phyloP scores from a whole-genome alignment of 345 rosid species.

The Dipteronia sinensis region DNA sequence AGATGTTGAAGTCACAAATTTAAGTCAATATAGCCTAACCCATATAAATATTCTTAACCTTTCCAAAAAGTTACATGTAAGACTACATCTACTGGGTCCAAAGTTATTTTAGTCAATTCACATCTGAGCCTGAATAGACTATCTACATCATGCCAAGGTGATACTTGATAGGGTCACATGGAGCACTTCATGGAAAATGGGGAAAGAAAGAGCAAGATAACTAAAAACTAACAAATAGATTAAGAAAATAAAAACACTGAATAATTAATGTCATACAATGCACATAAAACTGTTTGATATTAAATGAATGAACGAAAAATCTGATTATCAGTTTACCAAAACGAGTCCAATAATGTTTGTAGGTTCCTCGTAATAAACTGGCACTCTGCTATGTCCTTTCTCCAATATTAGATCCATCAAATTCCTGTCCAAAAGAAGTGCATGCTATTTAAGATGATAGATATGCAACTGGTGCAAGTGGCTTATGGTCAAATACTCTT shows the following conservation, averaged over 20 bases:
- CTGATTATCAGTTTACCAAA: constrained; percentile 48
- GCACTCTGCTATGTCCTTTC: constrained; percentile 98
- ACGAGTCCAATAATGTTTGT: constrained; percentile 90
- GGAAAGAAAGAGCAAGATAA: background rate
- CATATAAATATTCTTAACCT: background rate
- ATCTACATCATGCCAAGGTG: background rate
- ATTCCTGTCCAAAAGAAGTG: constrained; percentile 45
- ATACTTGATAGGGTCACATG: background rate
- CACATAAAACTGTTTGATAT: background rate
- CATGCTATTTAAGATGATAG: constrained; percentile 19
- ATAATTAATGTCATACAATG: background rate
- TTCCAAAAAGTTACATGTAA: background rate
- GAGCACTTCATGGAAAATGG: background rate
- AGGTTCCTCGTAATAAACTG: constrained; percentile 88
- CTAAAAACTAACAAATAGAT: background rate
- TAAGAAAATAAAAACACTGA: background rate
- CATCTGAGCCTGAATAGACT: background rate
- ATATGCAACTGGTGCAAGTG: constrained; percentile 17
- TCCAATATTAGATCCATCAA: constrained; percentile 83
- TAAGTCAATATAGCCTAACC: background rate
- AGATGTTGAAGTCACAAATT: background rate
- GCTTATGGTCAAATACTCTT: constrained; percentile 12
- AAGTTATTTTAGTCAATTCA: background rate
- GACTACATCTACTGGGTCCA: background rate
- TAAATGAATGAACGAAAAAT: background rate